Percentiles rank a stretch among this genome's conserved stretches.
Conservation (phyloP, 2,329 filamentous ascomycete genomes). For the Alternaria dauci region DNA sequence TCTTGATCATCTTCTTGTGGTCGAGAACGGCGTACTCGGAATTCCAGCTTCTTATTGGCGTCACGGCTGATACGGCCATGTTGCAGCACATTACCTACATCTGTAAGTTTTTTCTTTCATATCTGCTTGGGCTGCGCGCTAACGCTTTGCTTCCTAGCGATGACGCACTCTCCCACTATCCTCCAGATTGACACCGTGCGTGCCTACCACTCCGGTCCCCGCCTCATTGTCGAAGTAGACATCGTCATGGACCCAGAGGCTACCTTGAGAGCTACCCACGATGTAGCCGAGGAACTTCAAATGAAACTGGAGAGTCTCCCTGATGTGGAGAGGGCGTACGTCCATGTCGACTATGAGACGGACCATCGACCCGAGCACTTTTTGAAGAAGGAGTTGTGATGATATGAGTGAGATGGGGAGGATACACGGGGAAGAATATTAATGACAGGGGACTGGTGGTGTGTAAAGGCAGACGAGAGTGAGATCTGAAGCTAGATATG, state of each 20-base stretch:
- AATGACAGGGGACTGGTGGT: neutral
- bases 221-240: constrained; percentile 94
- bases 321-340: constrained; percentile 91
- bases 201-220: constrained; percentile 87
- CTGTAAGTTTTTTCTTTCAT: constrained; percentile 58
- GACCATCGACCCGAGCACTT: constrained; percentile 90
- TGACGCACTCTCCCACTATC: constrained; percentile 85
- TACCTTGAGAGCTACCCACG: constrained; percentile 81
- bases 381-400: constrained; percentile 69
- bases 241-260: constrained; percentile 86
- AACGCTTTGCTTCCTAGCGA: constrained; percentile 54
- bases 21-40: constrained; percentile 84
- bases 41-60: constrained; percentile 90
- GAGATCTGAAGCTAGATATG: neutral
- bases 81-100: constrained; percentile 97
- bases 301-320: constrained; percentile 92
- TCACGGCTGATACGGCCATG: constrained; percentile 82
- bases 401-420: neutral
- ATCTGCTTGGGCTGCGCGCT: neutral
- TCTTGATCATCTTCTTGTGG: constrained; percentile 83
- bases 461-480: neutral
- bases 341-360: constrained; percentile 97
- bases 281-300: constrained; percentile 92
- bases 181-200: constrained; percentile 92
- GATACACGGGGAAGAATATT: neutral